Conservation (phyloP, 1,284 basidiomycete species). For the Fomitopsis schrenkii region DNA sequence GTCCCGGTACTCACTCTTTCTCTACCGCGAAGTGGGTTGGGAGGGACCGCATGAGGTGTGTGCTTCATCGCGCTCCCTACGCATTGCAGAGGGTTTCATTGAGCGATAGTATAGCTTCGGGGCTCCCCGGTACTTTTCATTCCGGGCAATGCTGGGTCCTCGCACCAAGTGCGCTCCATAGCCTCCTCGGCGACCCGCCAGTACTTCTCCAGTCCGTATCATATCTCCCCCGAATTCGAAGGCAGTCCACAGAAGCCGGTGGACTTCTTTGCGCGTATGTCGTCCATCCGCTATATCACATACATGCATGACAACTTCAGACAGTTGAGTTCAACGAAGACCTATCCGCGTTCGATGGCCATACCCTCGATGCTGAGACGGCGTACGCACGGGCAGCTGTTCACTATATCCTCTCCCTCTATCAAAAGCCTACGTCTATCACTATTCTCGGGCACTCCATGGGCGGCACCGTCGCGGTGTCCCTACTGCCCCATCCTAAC, state of each 20-base stretch:
- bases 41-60: slow-evolving; percentile 59
- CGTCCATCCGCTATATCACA: background rate
- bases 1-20: slow-evolving; percentile 76
- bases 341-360: slow-evolving; percentile 92
- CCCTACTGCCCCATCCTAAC: slow-evolving; percentile 57
- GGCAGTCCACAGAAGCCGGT: slow-evolving; percentile 49
- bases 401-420: slow-evolving; percentile 74
- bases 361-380: slow-evolving; percentile 83
- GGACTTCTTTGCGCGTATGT: slow-evolving; percentile 81
- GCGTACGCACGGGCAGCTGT: slow-evolving; percentile 74
- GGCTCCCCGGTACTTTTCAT: slow-evolving; percentile 90
- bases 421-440: slow-evolving; percentile 61
- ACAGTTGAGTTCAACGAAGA: slow-evolving; percentile 97
- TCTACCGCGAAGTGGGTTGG: slow-evolving; percentile 91
- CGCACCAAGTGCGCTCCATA: slow-evolving; percentile 91
- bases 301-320: background rate
- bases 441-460: slow-evolving; percentile 93
- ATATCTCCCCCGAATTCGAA: slow-evolving; percentile 46
- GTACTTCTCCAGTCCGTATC: slow-evolving; percentile 59
- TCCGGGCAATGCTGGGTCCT: slow-evolving; percentile 96
- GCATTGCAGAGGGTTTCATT: slow-evolving; percentile 12
- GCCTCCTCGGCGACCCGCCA: slow-evolving; percentile 87
- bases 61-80: background rate
- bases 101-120: slow-evolving; percentile 33
- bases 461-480: slow-evolving; percentile 92